Evolutionary conservation across 148 eudicot species (phyloP), one percentile per base, ranked within the genome.

Genomic region (Chenopodium quinoa): DNA sequence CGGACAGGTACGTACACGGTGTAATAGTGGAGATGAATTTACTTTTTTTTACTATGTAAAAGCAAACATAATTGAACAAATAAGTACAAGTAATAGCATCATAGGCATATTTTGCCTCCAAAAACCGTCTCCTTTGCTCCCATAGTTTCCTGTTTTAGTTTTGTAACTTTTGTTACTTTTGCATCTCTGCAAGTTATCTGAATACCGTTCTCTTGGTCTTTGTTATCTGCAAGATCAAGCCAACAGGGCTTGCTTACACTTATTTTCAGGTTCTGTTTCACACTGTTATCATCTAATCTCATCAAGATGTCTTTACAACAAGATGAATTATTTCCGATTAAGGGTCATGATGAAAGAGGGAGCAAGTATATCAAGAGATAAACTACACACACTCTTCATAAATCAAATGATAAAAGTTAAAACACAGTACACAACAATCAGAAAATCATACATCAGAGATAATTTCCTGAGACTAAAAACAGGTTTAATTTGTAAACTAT

Each of bases 381-480:
- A 47, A 60, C 73, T n/a, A 56, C 52, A 37, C 52, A 52, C 78
- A 78, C 22, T 56, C 31, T 79, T 47, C 17, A 40, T 40, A 66
- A 66, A 73, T 82, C 34, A 67, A 75, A 74, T 63, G 27, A 69
- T 44, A 76, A 32, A 62, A 44, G 81, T 60, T 72, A 46, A 64
- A 40, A 40, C 44, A 40, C 7, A 40, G 44, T 6, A 63, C 69
- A 31, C 71, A 74, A 34, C 65, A 75, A 81, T 72, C 81, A 78
- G 77, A 72, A 82, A 71, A 25, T n/a, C 74, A 82, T 54, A 83
- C 81, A 50, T 44, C 78, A 73, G 40, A 78, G 46, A 71, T 75
- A 83, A 56, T 74, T 52, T 68, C 56, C 79, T 75, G 70, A 73
- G 17, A 75, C 23, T 52, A 69, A 73, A 79, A 63, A 67, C 46